Percentiles rank a stretch among this genome's conserved stretches.
Conservation (phyloP, 371 early-diverging fungal genomes). For the Smittium mucronatum region DNA sequence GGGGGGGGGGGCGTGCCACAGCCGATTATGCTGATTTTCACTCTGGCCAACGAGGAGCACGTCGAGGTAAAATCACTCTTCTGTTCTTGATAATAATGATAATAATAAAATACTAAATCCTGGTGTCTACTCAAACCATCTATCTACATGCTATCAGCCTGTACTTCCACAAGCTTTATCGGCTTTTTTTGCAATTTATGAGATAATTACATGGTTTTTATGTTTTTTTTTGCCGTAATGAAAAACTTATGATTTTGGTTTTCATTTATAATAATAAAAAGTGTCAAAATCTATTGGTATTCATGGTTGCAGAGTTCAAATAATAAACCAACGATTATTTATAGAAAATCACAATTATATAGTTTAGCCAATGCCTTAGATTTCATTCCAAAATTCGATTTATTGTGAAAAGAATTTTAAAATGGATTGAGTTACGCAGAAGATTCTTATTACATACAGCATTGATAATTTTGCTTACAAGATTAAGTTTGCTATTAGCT, state of each 20-base stretch:
- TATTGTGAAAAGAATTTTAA: not conserved
- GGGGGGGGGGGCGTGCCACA: too few relatives aligned
- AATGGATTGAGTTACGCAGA: not conserved
- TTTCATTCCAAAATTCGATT: not conserved
- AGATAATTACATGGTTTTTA: not conserved
- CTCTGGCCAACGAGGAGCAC: too few relatives aligned
- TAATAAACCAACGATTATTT: not conserved
- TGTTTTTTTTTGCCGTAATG: not conserved
- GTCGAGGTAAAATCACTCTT: too few relatives aligned
- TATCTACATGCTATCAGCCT: not conserved
- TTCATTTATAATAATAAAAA: not conserved
- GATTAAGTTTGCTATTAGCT: not conserved
- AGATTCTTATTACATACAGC: not conserved
- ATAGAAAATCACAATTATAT: not conserved
- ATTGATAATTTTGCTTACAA: not conserved
- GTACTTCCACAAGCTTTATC: not conserved
- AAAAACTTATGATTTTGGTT: not conserved
- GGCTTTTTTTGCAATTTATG: not conserved
- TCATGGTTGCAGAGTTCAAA: not conserved
- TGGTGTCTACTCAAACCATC: not conserved
- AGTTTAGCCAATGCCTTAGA: not conserved
- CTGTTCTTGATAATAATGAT: too few relatives aligned
- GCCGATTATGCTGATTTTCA: too few relatives aligned
- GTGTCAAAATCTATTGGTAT: not conserved
- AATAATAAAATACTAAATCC: not conserved